A percentile compares a stretch with the other conserved stretches of the same genome.
Evolutionary conservation across 1,284 basidiomycete species (phyloP).

Genomic region (Naganishia liquefaciens): DNA sequence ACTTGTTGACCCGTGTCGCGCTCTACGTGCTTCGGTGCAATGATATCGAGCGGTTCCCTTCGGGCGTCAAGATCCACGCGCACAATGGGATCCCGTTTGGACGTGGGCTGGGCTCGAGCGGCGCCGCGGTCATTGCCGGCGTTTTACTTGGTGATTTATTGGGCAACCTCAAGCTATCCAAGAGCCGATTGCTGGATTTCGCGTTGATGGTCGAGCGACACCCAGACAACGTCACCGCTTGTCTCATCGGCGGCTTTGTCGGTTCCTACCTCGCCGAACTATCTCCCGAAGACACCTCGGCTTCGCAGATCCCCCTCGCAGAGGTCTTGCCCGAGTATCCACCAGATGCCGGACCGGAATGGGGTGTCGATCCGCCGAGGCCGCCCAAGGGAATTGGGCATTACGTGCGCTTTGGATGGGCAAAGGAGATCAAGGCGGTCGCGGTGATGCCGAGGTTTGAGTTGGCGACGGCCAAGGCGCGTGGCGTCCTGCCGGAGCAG

Average conservation of each 20-base stretch:
- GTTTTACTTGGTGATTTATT: conserved; percentile 85
- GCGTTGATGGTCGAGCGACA: conserved; percentile 99
- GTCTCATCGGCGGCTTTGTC: conserved; percentile 96
- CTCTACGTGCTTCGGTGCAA: conserved; percentile 94
- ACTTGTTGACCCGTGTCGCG: conserved; percentile 95
- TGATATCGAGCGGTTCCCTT: conserved; percentile 71
- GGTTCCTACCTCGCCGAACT: conserved; percentile 93
- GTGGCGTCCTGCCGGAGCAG: conserved; percentile 76
- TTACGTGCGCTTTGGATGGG: conserved; percentile 89
- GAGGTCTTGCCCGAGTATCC: conserved; percentile 98
- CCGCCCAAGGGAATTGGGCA: conserved; percentile 92
- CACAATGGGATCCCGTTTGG: conserved; percentile 97
- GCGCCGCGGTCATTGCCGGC: conserved; percentile 96
- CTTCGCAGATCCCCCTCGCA: conserved; percentile 85
- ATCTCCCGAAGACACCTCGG: conserved; percentile 66
- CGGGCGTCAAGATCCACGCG: conserved; percentile 69
- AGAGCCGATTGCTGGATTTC: conserved; percentile 82
- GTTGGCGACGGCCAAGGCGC: conserved; percentile 90
- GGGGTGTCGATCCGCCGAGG: conserved; percentile 83
- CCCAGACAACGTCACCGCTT: conserved; percentile 98
- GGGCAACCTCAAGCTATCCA: conserved; percentile 70
- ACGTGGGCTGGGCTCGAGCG: conserved; percentile 93
- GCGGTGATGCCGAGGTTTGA: conserved; percentile 96
- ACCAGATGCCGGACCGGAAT: conserved; percentile 81
- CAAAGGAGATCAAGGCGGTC: conserved; percentile 81